Base-by-base conservation (phyloP, 805 yeast species). In the Lachancea dasiensis region DNA sequence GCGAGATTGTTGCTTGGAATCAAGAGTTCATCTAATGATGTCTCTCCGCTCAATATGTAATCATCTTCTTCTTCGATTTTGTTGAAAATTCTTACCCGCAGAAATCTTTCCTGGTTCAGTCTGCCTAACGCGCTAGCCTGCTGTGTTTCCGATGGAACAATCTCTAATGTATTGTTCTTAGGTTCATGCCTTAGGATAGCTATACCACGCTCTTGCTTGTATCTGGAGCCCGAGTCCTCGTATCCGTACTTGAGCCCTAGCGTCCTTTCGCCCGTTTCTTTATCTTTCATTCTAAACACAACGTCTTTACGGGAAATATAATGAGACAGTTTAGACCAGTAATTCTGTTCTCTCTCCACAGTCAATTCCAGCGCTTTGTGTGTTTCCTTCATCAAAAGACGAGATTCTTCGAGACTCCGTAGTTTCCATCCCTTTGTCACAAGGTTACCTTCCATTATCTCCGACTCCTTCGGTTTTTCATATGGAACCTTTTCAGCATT, bases 201-300 rank as follows among this genome's bases (percentile, higher is more conserved):
- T 29, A 81, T 61, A 2, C 97, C 97, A 46, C 73, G 71, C 49
- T 85, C 89, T 39, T 60, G 61, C 41, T 64, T 66, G 51, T 76
- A 86, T 15, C 68, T 73, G 1, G 95, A 84, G 0, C 97, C 98
- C 0, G 95, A 78, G 58, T 89, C 97, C 13, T 82, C 89, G 63
- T 75, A 90, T 0, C 97, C 97, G 54, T 83, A 92, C 50, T 84
- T 86, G 25, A 90, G 81, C 3, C 90, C 94, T 29, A 89, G 70
- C 2, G 69, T 64, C 40, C 64, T 64, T 7, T 76, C 73, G 14
- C 76, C 68, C 0, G 69, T 58, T 5, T 69, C 68, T 6, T 77
- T 78, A 39, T 75, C 79, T 38, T 78, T 70, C 18, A 80, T 69
- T 48, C 82, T 84, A 51, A 81, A 79, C 9, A 89, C 33, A n/a